A percentile compares a stretch with the other conserved stretches of the same genome.
phyloP scores from a whole-genome alignment of 2,329 filamentous ascomycete species.

The Arthroderma sp. region DNA sequence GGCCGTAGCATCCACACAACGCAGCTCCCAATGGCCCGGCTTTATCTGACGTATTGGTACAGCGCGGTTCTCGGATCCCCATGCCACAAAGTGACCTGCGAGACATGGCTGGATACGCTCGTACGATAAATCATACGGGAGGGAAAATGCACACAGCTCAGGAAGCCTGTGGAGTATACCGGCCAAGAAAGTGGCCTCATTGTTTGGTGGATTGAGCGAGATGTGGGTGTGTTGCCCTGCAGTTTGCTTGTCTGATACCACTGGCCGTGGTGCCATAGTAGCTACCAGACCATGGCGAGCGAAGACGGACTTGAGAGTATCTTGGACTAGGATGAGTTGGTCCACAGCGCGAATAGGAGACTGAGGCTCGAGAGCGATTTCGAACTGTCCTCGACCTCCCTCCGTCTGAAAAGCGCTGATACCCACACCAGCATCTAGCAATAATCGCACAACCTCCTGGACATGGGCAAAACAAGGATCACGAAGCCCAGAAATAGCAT shows the following conservation, averaged over 20 bases:
- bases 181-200: constrained; percentile 12
- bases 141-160: constrained; percentile 9
- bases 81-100: constrained; percentile 11
- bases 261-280: constrained; percentile 16
- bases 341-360: constrained; percentile 17
- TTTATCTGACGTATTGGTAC: constrained; percentile 16
- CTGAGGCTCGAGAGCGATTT: constrained; percentile 13
- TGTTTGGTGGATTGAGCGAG: constrained; percentile 10
- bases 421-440: constrained; percentile 6
- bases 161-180: constrained; percentile 11
- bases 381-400: constrained; percentile 14
- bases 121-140: constrained; percentile 14
- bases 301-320: constrained; percentile 13
- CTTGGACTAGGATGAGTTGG: constrained; percentile 13
- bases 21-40: constrained; percentile 17
- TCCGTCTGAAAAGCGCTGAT: constrained; percentile 14
- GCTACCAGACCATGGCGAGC: constrained; percentile 12
- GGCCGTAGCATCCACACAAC: constrained; percentile 16
- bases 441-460: not conserved
- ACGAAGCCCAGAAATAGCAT: not conserved
- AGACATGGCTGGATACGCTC: constrained; percentile 7
- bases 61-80: constrained; percentile 16
- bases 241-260: not conserved
- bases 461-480: constrained; percentile 4
- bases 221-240: constrained; percentile 14